Percentiles rank a stretch among this genome's conserved stretches.
Evolutionary conservation across 306 rosid species (phyloP).

Genomic region (Cucurbita argyrosperma): DNA sequence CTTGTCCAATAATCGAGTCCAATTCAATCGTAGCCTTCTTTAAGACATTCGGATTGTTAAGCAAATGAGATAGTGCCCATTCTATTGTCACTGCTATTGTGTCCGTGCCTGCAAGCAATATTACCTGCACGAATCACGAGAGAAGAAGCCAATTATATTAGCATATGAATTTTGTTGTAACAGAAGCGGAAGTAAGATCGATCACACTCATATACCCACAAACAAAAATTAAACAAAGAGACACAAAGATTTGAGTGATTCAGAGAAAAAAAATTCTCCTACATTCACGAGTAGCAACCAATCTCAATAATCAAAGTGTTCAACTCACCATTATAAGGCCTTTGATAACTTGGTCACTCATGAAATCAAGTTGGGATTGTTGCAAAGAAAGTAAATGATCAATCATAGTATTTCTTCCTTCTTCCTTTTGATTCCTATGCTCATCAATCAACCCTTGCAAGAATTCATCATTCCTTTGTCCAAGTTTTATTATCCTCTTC

Average conservation of each 20-base stretch:
- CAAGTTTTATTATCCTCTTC: not conserved
- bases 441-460: conserved; percentile 48
- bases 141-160: not conserved
- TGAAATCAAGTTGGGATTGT: conserved; percentile 31
- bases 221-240: no score
- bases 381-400: conserved; percentile 32
- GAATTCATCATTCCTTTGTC: not conserved
- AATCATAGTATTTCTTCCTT: conserved; percentile 24
- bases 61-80: not conserved
- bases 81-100: not conserved
- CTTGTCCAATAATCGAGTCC: not conserved
- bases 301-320: no score
- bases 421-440: conserved; percentile 14
- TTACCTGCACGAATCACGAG: not conserved
- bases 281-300: no score
- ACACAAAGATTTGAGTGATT: no score
- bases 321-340: conserved; percentile 16
- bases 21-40: not conserved
- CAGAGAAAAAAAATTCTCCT: no score
- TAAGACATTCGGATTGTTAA: not conserved
- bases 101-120: not conserved
- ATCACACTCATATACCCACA: no score
- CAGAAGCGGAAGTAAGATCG: no score
- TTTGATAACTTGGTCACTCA: conserved; percentile 46
- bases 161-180: no score